Conservation (phyloP, 306 rosid species). For the Oemleria cerasiformis region DNA sequence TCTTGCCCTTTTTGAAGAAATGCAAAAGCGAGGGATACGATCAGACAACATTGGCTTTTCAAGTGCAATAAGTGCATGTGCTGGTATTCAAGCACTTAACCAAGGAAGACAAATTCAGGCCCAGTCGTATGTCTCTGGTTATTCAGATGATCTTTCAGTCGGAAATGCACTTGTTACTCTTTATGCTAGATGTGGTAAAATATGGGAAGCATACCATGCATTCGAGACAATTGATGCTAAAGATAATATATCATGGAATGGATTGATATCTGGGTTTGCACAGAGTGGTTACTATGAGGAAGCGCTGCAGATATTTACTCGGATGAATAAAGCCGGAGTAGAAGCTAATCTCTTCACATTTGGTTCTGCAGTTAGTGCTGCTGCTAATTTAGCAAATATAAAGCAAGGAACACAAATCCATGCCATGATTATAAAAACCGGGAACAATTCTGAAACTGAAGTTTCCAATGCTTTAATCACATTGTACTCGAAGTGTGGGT, state of each 20-base stretch:
- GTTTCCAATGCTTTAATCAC: slow-evolving; percentile 79
- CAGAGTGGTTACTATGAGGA: slow-evolving; percentile 76
- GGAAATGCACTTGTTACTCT: slow-evolving; percentile 84
- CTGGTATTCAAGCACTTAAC: slow-evolving; percentile 68
- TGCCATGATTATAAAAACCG: slow-evolving; percentile 68
- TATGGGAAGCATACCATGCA: slow-evolving; percentile 56
- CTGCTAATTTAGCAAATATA: slow-evolving; percentile 61
- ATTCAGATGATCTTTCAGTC: slow-evolving; percentile 63
- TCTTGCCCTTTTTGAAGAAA: slow-evolving; percentile 64
- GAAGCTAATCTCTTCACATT: slow-evolving; percentile 69
- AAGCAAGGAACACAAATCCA: slow-evolving; percentile 75
- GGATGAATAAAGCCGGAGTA: slow-evolving; percentile 56
- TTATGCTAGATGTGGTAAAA: slow-evolving; percentile 76
- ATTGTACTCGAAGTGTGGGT: slow-evolving; percentile 79
- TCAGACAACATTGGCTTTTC: slow-evolving; percentile 79
- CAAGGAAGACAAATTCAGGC: slow-evolving; percentile 85
- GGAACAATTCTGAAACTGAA: slow-evolving; percentile 68
- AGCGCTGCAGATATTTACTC: slow-evolving; percentile 59
- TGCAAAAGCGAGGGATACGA: slow-evolving; percentile 59
- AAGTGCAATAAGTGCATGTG: slow-evolving; percentile 81
- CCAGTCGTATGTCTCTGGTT: slow-evolving; percentile 65
- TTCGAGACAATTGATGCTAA: slow-evolving; percentile 53
- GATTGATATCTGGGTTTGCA: slow-evolving; percentile 74
- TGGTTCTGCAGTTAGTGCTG: slow-evolving; percentile 78
- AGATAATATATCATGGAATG: slow-evolving; percentile 79